Base-by-base conservation (phyloP, 2,329 filamentous ascomycete species). In the Diaporthe aspalathi region DNA sequence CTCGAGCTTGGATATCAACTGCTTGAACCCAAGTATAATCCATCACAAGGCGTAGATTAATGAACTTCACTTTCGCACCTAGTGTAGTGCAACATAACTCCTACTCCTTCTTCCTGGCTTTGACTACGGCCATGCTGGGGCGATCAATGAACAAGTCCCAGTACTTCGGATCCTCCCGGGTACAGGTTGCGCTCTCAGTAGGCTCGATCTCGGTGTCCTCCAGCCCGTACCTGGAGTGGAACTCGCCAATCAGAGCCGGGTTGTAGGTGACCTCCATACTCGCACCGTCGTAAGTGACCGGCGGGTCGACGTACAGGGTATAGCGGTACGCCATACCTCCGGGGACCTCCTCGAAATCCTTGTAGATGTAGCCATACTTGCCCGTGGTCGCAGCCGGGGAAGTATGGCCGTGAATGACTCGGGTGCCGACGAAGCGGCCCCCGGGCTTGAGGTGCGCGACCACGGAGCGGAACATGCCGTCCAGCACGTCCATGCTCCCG, bases 381-480 rank as follows among this genome's bases (percentile, higher is more conserved):
- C 56, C 49, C 5, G 32, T 66, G 16, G 45, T 67, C 8, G 50
- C 53, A 14, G 52, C 70, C 16, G 57, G 57, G 24, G 67, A 62
- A 4, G 50, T 45, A 11, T 68, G 70, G 9, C 56, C 63, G 52
- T 70, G 56, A 5, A 72, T 53, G 45, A 71, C 72, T 7, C 74
- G 68, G 6, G 74, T 66, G n/a, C 75, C 71, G 24, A 76, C 49
- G 54, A 76, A 74, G 1, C 70, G 68, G 3, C 76, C 76, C 14
- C 76, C 74, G 22, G 74, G 74, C 63, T 74, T 75, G 22, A 77
- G 65, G 53, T 73, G 70, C 11, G 56, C 57, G 17, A 56, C 63
- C 22, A 68, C 54, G 67, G 74, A 75, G 14, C 70, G 70, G 49
- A 74, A 74, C 73, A 76, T 76, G 60, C 57, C 74, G 52, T 76